Base-by-base conservation (phyloP, 1,139 yeast species). In the Pichia kudriavzevii region DNA sequence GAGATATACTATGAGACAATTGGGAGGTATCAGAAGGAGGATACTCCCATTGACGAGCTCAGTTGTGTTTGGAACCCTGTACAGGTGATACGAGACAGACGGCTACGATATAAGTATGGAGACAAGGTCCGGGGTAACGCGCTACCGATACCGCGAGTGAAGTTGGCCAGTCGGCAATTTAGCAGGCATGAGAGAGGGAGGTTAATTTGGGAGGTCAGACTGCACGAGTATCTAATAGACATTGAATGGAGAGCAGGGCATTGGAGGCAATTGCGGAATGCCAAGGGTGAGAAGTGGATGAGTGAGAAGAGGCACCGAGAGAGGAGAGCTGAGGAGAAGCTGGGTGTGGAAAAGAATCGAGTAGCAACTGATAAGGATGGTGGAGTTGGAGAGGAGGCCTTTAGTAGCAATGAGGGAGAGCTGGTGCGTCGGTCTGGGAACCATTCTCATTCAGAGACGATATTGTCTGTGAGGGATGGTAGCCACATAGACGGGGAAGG, bases 1-100 rank as follows among this genome's bases (percentile, higher is more conserved):
- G 73, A 69, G 21, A 53, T 71, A 26, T 70, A 74, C 45, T 77
- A 76, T 48, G 56, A 66, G 25, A 61, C 65, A 35, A 48, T 77
- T 12, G 72, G 52, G 16, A 47, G 43, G 31, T 52, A 47, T 36
- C 48, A 48, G 19, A 41, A 38, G 21, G 49, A 43, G 1, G 48
- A 45, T 7, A 65, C 66, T 0, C 66, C 72, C 1, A 70, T 79
- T 2, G 85, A 78, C 42, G 83, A 80, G 1, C n/a, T n/a, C n/a
- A n/a, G n/a, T n/a, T n/a, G n/a, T n/a, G 70, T 72, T 3, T 85
- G 79, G 58, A 85, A 85, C 52, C 95, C 95, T 2, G 60, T 85
- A 30, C 95, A 83, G 53, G 69, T 78, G 14, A 72, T 85, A 24
- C 61, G 96, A 41, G 81, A 85, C 55, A 63, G 95, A 37, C 64